Evolutionary conservation across 1,284 basidiomycete genomes (phyloP).

Genomic region (Leccinum variabile): DNA sequence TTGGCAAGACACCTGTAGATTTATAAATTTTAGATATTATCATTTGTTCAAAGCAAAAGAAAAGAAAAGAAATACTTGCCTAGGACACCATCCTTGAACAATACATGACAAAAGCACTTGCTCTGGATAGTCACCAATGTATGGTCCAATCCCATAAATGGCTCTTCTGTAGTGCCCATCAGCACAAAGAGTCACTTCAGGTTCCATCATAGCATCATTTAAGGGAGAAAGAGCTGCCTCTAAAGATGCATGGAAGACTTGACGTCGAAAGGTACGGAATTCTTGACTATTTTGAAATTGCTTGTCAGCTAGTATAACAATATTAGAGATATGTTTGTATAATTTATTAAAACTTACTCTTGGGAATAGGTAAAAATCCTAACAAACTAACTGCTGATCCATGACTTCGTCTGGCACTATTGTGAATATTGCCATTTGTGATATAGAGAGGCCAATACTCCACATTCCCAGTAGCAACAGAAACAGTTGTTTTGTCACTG

Average conservation of each 20-base stretch:
- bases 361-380: background rate
- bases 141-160: too few species aligned
- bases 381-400: background rate
- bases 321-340: background rate
- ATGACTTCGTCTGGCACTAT: background rate
- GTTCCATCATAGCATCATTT: too few species aligned
- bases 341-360: background rate
- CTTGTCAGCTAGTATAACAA: background rate
- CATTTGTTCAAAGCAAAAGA: too few species aligned
- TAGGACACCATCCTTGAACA: too few species aligned
- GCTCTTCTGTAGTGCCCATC: too few species aligned
- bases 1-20: too few species aligned
- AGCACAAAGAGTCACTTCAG: too few species aligned
- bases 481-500: slow-evolving; percentile 11
- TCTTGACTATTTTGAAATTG: background rate
- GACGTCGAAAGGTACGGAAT: background rate
- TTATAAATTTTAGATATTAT: too few species aligned
- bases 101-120: too few species aligned
- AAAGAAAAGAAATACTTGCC: too few species aligned
- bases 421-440: background rate
- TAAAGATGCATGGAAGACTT: background rate
- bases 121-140: too few species aligned
- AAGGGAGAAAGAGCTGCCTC: background rate
- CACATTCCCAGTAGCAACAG: slow-evolving; percentile 4
- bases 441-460: background rate